Conservation (phyloP, 768 basidiomycete genomes). For the Cystobasidiopsis lactophilus region DNA sequence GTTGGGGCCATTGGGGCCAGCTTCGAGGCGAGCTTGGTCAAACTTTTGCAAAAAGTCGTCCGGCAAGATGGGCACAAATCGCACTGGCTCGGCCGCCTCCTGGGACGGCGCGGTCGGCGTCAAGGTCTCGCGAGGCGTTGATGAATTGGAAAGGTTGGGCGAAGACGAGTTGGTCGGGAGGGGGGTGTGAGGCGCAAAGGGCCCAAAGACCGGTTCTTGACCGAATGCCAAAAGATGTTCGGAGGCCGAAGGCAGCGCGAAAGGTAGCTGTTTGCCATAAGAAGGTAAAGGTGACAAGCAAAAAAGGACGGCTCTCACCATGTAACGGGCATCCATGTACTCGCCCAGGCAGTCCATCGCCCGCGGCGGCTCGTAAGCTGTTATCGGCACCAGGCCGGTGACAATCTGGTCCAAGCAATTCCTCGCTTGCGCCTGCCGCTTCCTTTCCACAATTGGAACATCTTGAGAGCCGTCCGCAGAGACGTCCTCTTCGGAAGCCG, state of each 20-base stretch:
- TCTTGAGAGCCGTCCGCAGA: slow-evolving; percentile 1
- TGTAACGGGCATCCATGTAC: slow-evolving; percentile 70
- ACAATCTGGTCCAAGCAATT: slow-evolving; percentile 34
- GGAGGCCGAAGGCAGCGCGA: slow-evolving; percentile 3
- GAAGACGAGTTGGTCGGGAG: background rate
- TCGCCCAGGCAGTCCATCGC: slow-evolving; percentile 72
- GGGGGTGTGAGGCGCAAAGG: background rate
- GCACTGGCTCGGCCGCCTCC: background rate
- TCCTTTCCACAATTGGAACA: slow-evolving; percentile 1
- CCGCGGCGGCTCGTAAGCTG: slow-evolving; percentile 52
- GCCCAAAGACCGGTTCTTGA: slow-evolving; percentile 1
- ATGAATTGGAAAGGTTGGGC: no score
- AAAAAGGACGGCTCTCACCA: slow-evolving; percentile 32
- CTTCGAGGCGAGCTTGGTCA: slow-evolving; percentile 7
- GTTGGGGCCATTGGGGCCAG: no score
- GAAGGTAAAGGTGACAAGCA: background rate
- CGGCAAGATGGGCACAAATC: slow-evolving; percentile 11
- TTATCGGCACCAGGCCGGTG: slow-evolving; percentile 27
- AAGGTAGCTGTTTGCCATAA: slow-evolving; percentile 6
- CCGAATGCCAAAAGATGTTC: background rate
- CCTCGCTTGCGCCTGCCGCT: slow-evolving; percentile 39
- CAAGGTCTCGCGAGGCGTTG: background rate
- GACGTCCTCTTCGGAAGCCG: background rate
- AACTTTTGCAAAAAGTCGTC: slow-evolving; percentile 15
- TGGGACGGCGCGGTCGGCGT: background rate